Evolutionary conservation across 805 yeast species (phyloP).

Genomic region (Metschnikowia gelsemii): DNA sequence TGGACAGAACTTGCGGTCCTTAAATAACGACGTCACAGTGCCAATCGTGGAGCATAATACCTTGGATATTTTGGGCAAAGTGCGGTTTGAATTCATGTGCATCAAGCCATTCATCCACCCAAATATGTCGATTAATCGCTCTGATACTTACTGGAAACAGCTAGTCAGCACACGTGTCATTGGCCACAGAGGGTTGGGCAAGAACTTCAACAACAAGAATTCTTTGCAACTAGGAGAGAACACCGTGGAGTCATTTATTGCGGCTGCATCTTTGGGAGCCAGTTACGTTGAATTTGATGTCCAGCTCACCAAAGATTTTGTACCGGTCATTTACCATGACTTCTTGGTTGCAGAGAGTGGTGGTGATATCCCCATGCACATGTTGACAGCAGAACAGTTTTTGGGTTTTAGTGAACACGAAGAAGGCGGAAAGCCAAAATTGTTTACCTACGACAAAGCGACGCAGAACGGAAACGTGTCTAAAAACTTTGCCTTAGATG

Average conservation of each 20-base stretch:
- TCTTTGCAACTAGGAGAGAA: constrained; percentile 93
- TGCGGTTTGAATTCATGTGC: constrained; percentile 71
- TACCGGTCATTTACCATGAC: constrained; percentile 94
- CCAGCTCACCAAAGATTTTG: constrained; percentile 84
- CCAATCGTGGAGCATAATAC: constrained; percentile 76
- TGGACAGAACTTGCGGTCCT: constrained; percentile 64
- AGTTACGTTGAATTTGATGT: constrained; percentile 97
- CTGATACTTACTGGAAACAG: constrained; percentile 89
- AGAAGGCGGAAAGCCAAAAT: constrained; percentile 13
- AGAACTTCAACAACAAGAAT: constrained; percentile 66
- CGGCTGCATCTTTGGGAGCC: constrained; percentile 95
- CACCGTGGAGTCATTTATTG: constrained; percentile 90
- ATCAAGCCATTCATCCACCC: constrained; percentile 74
- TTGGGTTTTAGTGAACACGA: constrained; percentile 48
- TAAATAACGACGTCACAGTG: constrained; percentile 61
- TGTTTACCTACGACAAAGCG: constrained; percentile 12
- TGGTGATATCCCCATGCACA: constrained; percentile 94
- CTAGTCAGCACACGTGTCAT: constrained; percentile 85
- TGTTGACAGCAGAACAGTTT: constrained; percentile 85
- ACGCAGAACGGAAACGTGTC: constrained; percentile 19
- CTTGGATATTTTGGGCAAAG: constrained; percentile 71
- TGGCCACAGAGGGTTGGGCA: constrained; percentile 95
- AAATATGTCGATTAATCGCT: constrained; percentile 58
- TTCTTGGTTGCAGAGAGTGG: constrained; percentile 94
- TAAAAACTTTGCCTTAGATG: constrained; percentile 33